Conservation (phyloP, 257 asterid species). For the Forsythia suspensa region DNA sequence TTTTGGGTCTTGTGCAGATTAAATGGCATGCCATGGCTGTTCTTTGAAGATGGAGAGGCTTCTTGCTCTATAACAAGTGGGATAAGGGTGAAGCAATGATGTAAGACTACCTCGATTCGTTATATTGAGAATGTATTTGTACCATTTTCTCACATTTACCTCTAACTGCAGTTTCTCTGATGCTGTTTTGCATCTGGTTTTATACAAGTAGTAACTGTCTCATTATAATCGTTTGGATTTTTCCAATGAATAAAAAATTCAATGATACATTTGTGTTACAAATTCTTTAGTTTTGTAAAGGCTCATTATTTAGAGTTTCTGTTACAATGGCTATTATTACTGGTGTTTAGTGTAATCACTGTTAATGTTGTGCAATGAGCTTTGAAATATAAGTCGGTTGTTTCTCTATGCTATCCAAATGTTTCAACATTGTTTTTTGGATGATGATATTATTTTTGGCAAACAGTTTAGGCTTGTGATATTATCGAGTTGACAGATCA, state of each 20-base stretch:
- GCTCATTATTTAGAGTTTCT: background rate
- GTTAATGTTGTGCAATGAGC: background rate
- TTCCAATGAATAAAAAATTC: background rate
- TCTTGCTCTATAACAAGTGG: constrained; percentile 17
- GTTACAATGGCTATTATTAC: background rate
- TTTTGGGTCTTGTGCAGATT: constrained; percentile 32
- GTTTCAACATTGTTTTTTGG: too few relatives aligned
- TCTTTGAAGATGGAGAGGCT: constrained; percentile 27
- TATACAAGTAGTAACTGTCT: background rate
- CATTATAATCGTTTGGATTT: background rate
- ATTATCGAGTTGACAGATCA: background rate
- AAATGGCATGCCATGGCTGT: constrained; percentile 14
- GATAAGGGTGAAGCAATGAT: constrained; percentile 20
- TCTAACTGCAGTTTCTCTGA: constrained; percentile 10
- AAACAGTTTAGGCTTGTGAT: background rate
- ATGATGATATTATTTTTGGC: background rate
- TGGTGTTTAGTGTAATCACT: background rate
- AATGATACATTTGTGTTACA: background rate
- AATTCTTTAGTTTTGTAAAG: background rate
- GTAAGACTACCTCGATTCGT: constrained; percentile 19
- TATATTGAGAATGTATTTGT: constrained; percentile 25
- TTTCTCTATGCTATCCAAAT: too few relatives aligned
- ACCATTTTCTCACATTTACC: constrained; percentile 19
- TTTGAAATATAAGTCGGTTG: background rate
- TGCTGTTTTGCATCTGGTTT: background rate